Evolutionary conservation across 352 stramenopile species (phyloP).

Genomic region (Globisporangium takayamanum): DNA sequence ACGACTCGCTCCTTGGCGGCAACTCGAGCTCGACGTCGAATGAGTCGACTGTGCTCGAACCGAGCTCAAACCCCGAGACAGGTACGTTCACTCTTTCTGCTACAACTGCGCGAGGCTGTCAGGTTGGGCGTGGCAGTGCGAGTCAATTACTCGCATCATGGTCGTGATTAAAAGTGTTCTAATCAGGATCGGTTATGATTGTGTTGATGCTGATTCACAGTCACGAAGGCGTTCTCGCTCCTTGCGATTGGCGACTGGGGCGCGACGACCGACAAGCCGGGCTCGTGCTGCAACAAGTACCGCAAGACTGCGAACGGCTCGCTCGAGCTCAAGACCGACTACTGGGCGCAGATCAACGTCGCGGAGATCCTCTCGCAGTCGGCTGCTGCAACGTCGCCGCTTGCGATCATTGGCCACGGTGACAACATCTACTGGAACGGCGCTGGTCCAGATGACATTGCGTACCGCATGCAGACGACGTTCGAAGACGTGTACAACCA

Average conservation of each 20-base stretch:
- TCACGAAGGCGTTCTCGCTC: slow-evolving; percentile 59
- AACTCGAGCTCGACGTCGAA: slow-evolving; percentile 18
- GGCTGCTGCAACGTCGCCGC: slow-evolving; percentile 58
- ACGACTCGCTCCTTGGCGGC: slow-evolving; percentile 37
- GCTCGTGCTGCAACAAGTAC: slow-evolving; percentile 88
- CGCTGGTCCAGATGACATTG: slow-evolving; percentile 64
- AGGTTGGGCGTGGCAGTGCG: too few relatives aligned
- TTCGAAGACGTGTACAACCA: slow-evolving; percentile 87
- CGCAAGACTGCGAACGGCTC: slow-evolving; percentile 71
- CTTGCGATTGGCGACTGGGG: slow-evolving; percentile 86
- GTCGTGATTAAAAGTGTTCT: slow-evolving; percentile 2
- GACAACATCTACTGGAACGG: slow-evolving; percentile 90
- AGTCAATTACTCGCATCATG: too few relatives aligned
- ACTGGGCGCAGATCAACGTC: slow-evolving; percentile 82
- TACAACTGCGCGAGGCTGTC: too few relatives aligned
- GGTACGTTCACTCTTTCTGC: not conserved
- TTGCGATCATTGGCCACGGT: slow-evolving; percentile 69
- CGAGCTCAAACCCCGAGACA: slow-evolving; percentile 51
- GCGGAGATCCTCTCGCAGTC: slow-evolving; percentile 71
- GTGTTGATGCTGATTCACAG: slow-evolving; percentile 11
- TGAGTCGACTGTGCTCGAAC: slow-evolving; percentile 27
- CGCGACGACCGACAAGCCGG: slow-evolving; percentile 79
- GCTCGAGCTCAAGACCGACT: slow-evolving; percentile 84
- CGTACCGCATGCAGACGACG: slow-evolving; percentile 77
- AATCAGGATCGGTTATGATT: not conserved